Evolutionary conservation across 2,329 filamentous ascomycete genomes (phyloP).

Genomic region (Penicillium sp.): DNA sequence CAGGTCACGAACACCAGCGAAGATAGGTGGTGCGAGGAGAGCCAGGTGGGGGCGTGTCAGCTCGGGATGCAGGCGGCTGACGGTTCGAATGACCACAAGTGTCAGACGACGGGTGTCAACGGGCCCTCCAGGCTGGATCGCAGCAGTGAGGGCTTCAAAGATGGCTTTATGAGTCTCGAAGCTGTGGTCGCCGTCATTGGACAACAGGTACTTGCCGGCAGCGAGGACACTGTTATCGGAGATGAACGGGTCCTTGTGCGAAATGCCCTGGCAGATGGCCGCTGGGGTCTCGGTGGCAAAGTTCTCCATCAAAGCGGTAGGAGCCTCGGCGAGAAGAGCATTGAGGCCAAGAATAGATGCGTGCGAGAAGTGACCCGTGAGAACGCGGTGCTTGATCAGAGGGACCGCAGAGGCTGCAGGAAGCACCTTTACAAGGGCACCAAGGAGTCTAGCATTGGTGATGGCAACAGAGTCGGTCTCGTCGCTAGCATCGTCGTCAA

Average conservation of each 20-base stretch:
- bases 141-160: slow-evolving; percentile 73
- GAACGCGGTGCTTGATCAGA: slow-evolving; percentile 71
- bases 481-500: slow-evolving; percentile 80
- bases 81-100: slow-evolving; percentile 83
- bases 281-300: slow-evolving; percentile 73
- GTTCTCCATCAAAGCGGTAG: slow-evolving; percentile 66
- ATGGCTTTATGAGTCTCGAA: slow-evolving; percentile 79
- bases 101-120: slow-evolving; percentile 82
- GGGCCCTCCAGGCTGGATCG: slow-evolving; percentile 75
- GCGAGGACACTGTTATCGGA: slow-evolving; percentile 87
- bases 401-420: slow-evolving; percentile 66
- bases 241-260: slow-evolving; percentile 74
- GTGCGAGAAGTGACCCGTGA: slow-evolving; percentile 72
- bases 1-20: slow-evolving; percentile 83
- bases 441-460: slow-evolving; percentile 86
- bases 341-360: slow-evolving; percentile 86
- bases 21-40: slow-evolving; percentile 79
- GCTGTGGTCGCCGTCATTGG: slow-evolving; percentile 57
- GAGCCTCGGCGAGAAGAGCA: slow-evolving; percentile 79
- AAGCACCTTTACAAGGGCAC: slow-evolving; percentile 85
- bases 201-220: slow-evolving; percentile 84
- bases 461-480: slow-evolving; percentile 76
- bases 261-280: slow-evolving; percentile 78
- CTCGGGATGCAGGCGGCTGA: slow-evolving; percentile 76
- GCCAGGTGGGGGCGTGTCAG: slow-evolving; percentile 78